Evolutionary conservation across 2,329 filamentous ascomycete genomes (phyloP), one percentile per base, ranked within the genome.

Genomic region (Lasiodiplodia hormozganensis): DNA sequence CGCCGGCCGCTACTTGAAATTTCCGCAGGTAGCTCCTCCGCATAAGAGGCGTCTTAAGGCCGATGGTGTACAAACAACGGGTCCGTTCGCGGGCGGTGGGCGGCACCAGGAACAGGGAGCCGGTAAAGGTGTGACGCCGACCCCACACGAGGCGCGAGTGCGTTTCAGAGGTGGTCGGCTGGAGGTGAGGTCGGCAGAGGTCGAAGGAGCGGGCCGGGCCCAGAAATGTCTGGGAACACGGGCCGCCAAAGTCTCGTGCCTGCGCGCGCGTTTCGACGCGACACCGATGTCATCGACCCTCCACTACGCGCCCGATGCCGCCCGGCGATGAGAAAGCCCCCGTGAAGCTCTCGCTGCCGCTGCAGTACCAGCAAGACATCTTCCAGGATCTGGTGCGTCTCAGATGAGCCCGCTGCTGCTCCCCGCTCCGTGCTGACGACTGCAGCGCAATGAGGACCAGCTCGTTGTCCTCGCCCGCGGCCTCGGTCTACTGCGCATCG

Each of bases 321-420:
- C 74, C 78, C 74, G 74, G 75, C 74, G 78, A 81, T 80, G 79
- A 79, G 69, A 77, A 76, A 74, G 72, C 75, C 71, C 90, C 91
- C 70, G 91, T 95, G 82, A 94, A 93, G 84, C 87, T 95, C 72
- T 94, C 92, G 70, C 85, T 95, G 70, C 92, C 92, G 72, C 84
- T 93, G 74, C 85, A 94, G 85, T 99, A 96, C 80, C 96, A 99
- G 84, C 94, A 98, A 83, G 91, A 93, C 76, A 89, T 98, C 75
- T 98, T 98, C 84, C 93, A 78, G 65, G 77, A 80, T 72, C 74
- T 80, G 58, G 67, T 68, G 52, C n/a, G 67, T 14, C 57, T 12
- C 28, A 21, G n/a, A 23, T 49, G 4, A 10, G 12, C 36, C 38
- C 16, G 8, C 66, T 16, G 7, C 34, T 8, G n/a, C n/a, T 18